These are phyloP conservation scores for Tolypocladium album DNA, from an alignment of 2,329 filamentous ascomycete genomes.

Conservation along the genomic window DNA sequence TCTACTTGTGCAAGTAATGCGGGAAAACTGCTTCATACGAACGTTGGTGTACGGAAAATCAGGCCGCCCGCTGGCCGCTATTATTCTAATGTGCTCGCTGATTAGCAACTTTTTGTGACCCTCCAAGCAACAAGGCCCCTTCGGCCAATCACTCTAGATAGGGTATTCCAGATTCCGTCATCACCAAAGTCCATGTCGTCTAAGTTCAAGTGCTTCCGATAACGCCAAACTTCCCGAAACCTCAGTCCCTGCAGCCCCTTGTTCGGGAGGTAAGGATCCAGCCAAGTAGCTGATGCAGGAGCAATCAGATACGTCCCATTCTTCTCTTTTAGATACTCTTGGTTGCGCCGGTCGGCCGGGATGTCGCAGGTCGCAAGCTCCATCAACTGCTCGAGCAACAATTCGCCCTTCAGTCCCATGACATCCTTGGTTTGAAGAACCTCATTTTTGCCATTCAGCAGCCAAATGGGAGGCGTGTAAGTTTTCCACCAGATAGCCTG, in stretches of 20 bases:
- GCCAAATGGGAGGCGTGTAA: slow-evolving; percentile 71
- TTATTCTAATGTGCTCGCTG: background rate
- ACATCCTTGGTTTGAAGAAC: slow-evolving; percentile 61
- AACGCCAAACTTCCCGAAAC: slow-evolving; percentile 61
- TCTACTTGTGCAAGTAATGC: background rate
- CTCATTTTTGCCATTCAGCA: slow-evolving; percentile 65
- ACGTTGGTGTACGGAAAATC: background rate
- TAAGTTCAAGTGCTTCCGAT: slow-evolving; percentile 59
- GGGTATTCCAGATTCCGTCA: slow-evolving; percentile 63
- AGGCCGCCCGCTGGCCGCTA: background rate
- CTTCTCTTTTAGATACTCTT: slow-evolving; percentile 47
- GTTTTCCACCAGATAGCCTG: slow-evolving; percentile 79
- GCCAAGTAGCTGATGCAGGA: slow-evolving; percentile 58
- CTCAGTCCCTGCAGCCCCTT: slow-evolving; percentile 48
- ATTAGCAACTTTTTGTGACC: slow-evolving; percentile 50
- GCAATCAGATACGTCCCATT: slow-evolving; percentile 63
- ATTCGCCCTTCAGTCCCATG: slow-evolving; percentile 57
- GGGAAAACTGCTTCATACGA: background rate
- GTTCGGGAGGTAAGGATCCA: slow-evolving; percentile 52
- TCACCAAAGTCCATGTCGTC: slow-evolving; percentile 73
- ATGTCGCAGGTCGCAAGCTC: slow-evolving; percentile 53
- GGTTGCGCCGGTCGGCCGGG: slow-evolving; percentile 41
- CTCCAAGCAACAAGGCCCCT: slow-evolving; percentile 53
- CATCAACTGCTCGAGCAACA: slow-evolving; percentile 48
- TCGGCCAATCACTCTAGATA: slow-evolving; percentile 55